A percentile compares a stretch with the other conserved stretches of the same genome.
Conservation (phyloP, 2,329 filamentous ascomycete species). For the Colletotrichum melonis region DNA sequence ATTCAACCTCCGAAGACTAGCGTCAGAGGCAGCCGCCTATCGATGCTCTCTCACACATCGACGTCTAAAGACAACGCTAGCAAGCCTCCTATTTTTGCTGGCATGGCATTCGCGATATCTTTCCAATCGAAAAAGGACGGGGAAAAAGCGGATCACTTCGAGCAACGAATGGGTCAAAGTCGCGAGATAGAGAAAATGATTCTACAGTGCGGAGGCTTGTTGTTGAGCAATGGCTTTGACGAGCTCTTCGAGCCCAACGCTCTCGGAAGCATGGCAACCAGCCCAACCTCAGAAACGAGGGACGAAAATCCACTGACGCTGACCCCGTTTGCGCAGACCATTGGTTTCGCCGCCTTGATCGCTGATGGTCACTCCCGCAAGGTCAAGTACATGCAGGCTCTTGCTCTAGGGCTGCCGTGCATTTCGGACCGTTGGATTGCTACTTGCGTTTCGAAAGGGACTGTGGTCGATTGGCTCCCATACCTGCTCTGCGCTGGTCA, state of each 20-base stretch:
- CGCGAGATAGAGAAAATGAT: constrained; percentile 71
- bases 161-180: constrained; percentile 51
- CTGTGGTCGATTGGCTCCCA: constrained; percentile 78
- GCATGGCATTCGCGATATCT: constrained; percentile 90
- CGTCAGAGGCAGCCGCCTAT: constrained; percentile 29
- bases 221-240: constrained; percentile 83
- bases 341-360: constrained; percentile 87
- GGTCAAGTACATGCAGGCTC: constrained; percentile 92
- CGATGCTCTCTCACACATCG: constrained; percentile 22
- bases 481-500: constrained; percentile 90
- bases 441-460: constrained; percentile 72
- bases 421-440: constrained; percentile 85
- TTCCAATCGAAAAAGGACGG: constrained; percentile 66
- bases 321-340: constrained; percentile 59
- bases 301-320: constrained; percentile 60
- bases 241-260: constrained; percentile 74
- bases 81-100: constrained; percentile 67
- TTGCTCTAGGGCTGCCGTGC: constrained; percentile 90
- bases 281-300: constrained; percentile 42
- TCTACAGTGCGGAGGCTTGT: constrained; percentile 74
- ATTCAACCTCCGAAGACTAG: constrained; percentile 41
- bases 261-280: constrained; percentile 47
- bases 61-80: constrained; percentile 16
- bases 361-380: constrained; percentile 88
- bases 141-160: constrained; percentile 63